These are phyloP conservation scores for Dioscorea cayenensis DNA, from an alignment of 116 monocot genomes.

Conservation along the genomic window DNA sequence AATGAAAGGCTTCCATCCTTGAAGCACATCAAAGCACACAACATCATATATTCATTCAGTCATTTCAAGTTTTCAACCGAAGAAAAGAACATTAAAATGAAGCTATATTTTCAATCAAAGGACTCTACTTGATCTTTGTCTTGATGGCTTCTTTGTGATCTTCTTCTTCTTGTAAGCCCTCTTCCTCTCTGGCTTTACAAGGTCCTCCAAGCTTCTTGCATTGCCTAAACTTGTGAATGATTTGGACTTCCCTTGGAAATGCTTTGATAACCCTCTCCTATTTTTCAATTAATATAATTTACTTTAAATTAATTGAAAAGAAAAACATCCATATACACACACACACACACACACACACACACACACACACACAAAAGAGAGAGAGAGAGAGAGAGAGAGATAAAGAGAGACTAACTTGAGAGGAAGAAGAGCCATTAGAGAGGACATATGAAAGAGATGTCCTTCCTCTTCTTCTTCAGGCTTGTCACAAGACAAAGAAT, in stretches of 20 bases:
- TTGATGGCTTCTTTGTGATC: conserved; percentile 8
- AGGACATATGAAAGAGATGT: conserved; percentile 15
- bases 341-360: no score
- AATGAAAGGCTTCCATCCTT: no score
- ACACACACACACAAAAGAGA: no score
- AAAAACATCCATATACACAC: no score
- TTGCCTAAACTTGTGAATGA: conserved; percentile 8
- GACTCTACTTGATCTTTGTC: conserved; percentile 1
- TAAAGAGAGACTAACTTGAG: conserved; percentile 5
- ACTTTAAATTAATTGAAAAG: no score
- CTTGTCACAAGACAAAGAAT: no score
- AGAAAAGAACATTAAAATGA: background rate
- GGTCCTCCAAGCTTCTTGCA: conserved; percentile 3
- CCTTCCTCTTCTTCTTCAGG: background rate
- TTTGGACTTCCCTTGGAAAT: conserved; percentile 13
- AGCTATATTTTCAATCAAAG: background rate
- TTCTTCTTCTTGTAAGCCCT: background rate
- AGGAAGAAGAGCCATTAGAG: conserved; percentile 11
- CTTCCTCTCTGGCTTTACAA: conserved; percentile 5
- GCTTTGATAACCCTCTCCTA: conserved; percentile 13
- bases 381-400: no score
- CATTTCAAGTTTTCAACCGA: background rate
- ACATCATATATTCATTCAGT: no score
- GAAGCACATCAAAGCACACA: no score
- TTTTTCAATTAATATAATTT: background rate